A percentile compares a stretch with the other conserved stretches of the same genome.
These are phyloP conservation scores for Aspergillus quadricinctus DNA, from an alignment of 2,329 filamentous ascomycete species.

Conservation along the genomic window DNA sequence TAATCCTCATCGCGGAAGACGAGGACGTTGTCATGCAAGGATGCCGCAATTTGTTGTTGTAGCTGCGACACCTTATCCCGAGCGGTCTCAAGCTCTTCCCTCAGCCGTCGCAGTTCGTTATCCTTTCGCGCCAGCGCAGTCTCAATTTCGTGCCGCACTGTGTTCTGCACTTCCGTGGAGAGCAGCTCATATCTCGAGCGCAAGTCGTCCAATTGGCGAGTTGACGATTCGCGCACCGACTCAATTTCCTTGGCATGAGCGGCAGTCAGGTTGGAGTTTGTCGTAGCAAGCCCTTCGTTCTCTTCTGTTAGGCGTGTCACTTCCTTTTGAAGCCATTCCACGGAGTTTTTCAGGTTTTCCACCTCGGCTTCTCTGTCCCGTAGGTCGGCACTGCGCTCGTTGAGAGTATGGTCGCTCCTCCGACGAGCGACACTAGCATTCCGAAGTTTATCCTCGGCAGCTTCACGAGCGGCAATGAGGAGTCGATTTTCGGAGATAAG, in stretches of 20 bases:
- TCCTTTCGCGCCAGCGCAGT: conserved; percentile 74
- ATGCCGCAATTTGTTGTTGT: conserved; percentile 56
- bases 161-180: conserved; percentile 59
- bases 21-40: conserved; percentile 68
- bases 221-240: conserved; percentile 58
- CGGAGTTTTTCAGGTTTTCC: conserved; percentile 69
- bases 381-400: conserved; percentile 65
- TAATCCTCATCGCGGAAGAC: conserved; percentile 83
- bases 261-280: conserved; percentile 70
- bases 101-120: conserved; percentile 72
- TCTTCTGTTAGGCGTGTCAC: conserved; percentile 74
- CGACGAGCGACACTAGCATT: conserved; percentile 51
- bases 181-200: conserved; percentile 60
- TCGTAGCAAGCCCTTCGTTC: conserved; percentile 73
- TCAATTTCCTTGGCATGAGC: conserved; percentile 70
- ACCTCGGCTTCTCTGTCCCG: conserved; percentile 85
- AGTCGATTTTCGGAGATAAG: conserved; percentile 78
- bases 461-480: conserved; percentile 67
- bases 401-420: conserved; percentile 53
- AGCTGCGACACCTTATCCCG: conserved; percentile 57
- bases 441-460: conserved; percentile 62
- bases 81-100: conserved; percentile 71
- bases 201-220: conserved; percentile 65
- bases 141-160: conserved; percentile 58
- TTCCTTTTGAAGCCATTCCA: conserved; percentile 78